Conservation (phyloP, 2,329 filamentous ascomycete genomes). For the Phialophora expanda region DNA sequence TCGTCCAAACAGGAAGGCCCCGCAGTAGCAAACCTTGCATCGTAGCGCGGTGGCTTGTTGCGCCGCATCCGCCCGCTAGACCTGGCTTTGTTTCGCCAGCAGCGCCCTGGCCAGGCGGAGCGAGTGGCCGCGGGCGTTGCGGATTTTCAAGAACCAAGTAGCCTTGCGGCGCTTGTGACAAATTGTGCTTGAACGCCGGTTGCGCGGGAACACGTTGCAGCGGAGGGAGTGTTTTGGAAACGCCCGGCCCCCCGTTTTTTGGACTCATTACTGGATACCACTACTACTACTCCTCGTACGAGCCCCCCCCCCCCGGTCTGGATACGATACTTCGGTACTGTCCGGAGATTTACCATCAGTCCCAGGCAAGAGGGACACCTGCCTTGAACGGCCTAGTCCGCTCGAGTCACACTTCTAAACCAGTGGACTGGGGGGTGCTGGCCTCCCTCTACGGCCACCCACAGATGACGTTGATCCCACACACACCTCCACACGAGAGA, state of each 20-base stretch:
- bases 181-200: slow-evolving; percentile 27
- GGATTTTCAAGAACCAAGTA: too few relatives aligned
- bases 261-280: too few relatives aligned
- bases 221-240: too few relatives aligned
- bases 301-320: too few relatives aligned
- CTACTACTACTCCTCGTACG: too few relatives aligned
- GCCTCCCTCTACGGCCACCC: not conserved
- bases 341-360: not conserved
- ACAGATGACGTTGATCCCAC: not conserved
- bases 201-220: not conserved
- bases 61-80: not conserved
- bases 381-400: not conserved
- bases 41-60: slow-evolving; percentile 3
- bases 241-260: too few relatives aligned
- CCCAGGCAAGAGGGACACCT: not conserved
- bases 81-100: too few relatives aligned
- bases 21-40: not conserved
- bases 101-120: too few relatives aligned
- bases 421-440: not conserved
- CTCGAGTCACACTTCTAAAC: not conserved
- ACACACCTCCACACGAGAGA: not conserved
- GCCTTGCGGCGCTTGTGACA: slow-evolving; percentile 12
- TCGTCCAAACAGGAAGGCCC: slow-evolving; percentile 16
- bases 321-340: not conserved
- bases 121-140: not conserved